Percentiles rank a stretch among this genome's conserved stretches.
Conservation (phyloP, 805 yeast genomes). For the Clavispora santaluciae region DNA sequence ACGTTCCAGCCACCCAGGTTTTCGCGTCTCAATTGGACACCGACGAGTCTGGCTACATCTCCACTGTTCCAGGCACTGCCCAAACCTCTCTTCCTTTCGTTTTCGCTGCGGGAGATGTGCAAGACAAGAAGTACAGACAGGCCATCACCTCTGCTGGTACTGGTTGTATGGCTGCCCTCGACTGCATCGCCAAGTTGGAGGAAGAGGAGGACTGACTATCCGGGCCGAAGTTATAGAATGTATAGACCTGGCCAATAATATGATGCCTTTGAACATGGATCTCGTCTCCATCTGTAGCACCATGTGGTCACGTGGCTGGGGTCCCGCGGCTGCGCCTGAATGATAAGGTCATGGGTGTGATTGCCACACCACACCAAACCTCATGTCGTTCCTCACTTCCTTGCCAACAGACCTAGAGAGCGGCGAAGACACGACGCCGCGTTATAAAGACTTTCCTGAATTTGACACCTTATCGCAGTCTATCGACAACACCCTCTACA, state of each 20-base stretch:
- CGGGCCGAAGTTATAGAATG: slow-evolving; percentile 1
- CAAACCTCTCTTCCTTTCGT: slow-evolving; percentile 84
- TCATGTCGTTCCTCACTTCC: not conserved
- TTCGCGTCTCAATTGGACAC: slow-evolving; percentile 74
- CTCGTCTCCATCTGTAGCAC: too few species aligned
- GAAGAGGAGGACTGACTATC: slow-evolving; percentile 18
- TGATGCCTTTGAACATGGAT: not conserved
- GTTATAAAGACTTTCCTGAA: slow-evolving; percentile 38
- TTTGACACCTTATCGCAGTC: slow-evolving; percentile 29
- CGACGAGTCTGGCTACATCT: slow-evolving; percentile 84
- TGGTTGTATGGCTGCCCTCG: slow-evolving; percentile 99
- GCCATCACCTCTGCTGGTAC: slow-evolving; percentile 99
- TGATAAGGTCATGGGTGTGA: not conserved
- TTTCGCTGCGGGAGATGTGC: slow-evolving; percentile 99
- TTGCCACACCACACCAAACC: not conserved
- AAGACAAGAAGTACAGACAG: slow-evolving; percentile 95
- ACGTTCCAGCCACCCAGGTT: slow-evolving; percentile 87
- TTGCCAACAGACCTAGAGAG: slow-evolving; percentile 25
- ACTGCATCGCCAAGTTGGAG: slow-evolving; percentile 42
- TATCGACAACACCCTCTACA: slow-evolving; percentile 28
- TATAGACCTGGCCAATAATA: not conserved
- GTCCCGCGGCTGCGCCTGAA: not conserved
- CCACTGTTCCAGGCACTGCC: slow-evolving; percentile 86
- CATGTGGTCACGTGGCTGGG: not conserved
- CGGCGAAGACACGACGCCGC: slow-evolving; percentile 7